Evolutionary conservation across 139 green algal genomes (phyloP).

Genomic region (Chlamydomonas sphaeroides): DNA sequence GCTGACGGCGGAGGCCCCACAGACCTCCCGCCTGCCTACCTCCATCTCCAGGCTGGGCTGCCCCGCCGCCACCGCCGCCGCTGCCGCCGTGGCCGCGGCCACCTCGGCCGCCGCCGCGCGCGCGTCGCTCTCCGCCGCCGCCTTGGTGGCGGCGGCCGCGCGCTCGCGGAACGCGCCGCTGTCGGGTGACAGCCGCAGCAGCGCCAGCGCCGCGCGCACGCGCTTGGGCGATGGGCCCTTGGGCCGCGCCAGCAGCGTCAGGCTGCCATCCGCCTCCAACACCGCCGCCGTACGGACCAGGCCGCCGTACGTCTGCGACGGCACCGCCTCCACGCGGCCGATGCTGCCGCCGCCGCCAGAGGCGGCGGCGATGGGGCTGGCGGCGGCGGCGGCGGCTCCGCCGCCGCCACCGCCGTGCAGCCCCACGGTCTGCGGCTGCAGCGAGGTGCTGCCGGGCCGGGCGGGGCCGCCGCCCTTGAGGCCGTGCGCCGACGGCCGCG

Average conservation of each 20-base stretch:
- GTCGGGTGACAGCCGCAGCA: slow-evolving; percentile 12
- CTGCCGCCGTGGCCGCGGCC: not conserved
- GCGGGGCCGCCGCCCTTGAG: not conserved
- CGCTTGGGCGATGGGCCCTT: slow-evolving; percentile 1
- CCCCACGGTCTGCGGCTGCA: too few relatives aligned
- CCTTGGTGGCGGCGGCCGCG: not conserved
- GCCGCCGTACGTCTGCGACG: slow-evolving; percentile 30
- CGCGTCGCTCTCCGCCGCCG: not conserved
- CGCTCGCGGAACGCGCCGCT: not conserved
- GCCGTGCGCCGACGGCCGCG: not conserved
- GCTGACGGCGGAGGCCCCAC: too few relatives aligned
- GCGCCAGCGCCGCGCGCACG: slow-evolving; percentile 2
- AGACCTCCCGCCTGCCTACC: too few relatives aligned
- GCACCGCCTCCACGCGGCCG: not conserved
- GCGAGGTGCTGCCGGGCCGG: too few relatives aligned
- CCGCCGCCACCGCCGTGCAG: too few relatives aligned
- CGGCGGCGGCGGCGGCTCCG: not conserved
- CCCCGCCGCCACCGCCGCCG: not conserved
- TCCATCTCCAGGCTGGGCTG: slow-evolving; percentile 5
- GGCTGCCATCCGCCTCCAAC: slow-evolving; percentile 6
- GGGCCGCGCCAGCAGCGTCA: slow-evolving; percentile 28
- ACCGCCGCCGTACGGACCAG: not conserved
- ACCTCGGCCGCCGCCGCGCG: not conserved
- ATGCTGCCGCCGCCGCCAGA: not conserved
- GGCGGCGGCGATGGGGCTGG: not conserved